Base-by-base conservation (phyloP, 192 early-diverging fungal genomes). In the Umbelopsis isabellina region DNA sequence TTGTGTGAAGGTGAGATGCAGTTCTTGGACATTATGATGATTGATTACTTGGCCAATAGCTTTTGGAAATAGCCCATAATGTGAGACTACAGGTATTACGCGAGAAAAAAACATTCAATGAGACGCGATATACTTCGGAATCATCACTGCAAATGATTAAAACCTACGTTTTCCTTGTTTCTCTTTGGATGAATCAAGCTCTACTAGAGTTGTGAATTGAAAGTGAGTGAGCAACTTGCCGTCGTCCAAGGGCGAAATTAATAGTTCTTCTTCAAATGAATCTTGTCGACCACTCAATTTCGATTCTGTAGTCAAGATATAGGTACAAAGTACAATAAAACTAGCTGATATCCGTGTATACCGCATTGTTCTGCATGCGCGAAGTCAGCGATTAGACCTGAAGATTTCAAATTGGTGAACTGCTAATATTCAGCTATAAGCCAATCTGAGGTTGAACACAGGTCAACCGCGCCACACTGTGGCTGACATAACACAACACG, bases 1-100 rank as follows among this genome's bases (percentile, higher is more conserved):
- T 75, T 95, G 94, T 0, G 95, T 94, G 77, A 98, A 95, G 0
- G 91, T 87, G 61, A 99, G 80, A 70, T 94, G 89, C 52, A 98
- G 83, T 67, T 94, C 92, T 21, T 85, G 83, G 4, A 95, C 92
- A 33, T 85, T 82, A 76, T 91, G 94, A 20, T 77, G 79, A 55
- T 90, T 86, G 4, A 93, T 78, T 49, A 97, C 89, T 70, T 96
- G 91, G 44, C 94, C 94, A 65, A 97, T 86, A 12, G 90, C 82
- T 20, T 92, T 90, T 47, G 95, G 93, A 68, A 95, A 91, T 33
- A 95, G 75, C 44, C 87, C 82, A 76, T 95, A 97, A 79, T 94
- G 91, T 61, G 88, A 79, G 68, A 79, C 82, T 80, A 72, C 6
- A 46, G 16, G 49, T 21, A 70, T 47, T 47, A 48, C 44, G 47